Conservation (phyloP, 495 filamentous ascomycete species). For the Aspergillus coremiiformis region DNA sequence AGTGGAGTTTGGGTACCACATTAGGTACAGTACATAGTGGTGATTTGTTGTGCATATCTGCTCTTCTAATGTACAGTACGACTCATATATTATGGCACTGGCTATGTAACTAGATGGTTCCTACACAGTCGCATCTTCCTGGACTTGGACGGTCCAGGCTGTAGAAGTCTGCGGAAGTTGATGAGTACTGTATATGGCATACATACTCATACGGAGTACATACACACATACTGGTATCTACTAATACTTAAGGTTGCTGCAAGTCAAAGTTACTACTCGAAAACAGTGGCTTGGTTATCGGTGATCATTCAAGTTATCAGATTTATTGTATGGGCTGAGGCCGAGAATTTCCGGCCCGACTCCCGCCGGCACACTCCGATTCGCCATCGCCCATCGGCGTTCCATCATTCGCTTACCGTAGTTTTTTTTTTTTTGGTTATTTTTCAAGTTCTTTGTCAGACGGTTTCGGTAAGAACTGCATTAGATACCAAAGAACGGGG, state of each 20-base stretch:
- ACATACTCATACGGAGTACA: too few relatives aligned
- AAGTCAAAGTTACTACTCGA: too few relatives aligned
- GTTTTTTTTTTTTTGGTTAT: constrained; percentile 17
- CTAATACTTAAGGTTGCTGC: neutral
- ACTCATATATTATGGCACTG: neutral
- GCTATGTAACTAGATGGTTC: neutral
- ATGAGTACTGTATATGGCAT: too few relatives aligned
- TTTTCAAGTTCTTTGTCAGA: neutral
- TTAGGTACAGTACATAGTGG: neutral
- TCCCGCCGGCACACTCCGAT: neutral
- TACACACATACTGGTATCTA: too few relatives aligned
- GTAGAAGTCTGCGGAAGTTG: too few relatives aligned
- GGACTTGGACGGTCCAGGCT: neutral
- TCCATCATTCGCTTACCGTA: neutral
- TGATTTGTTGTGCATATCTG: neutral
- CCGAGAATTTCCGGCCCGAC: neutral
- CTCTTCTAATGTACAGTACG: neutral
- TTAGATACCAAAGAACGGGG: neutral
- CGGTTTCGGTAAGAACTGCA: neutral
- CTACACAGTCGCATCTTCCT: neutral
- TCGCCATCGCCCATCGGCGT: neutral
- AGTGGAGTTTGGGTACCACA: neutral
- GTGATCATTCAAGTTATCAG: too few relatives aligned
- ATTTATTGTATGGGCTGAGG: neutral
- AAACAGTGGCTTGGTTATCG: too few relatives aligned